A percentile compares a stretch with the other conserved stretches of the same genome.
Conservation (phyloP, 495 filamentous ascomycete species). For the Penicillium canescens region DNA sequence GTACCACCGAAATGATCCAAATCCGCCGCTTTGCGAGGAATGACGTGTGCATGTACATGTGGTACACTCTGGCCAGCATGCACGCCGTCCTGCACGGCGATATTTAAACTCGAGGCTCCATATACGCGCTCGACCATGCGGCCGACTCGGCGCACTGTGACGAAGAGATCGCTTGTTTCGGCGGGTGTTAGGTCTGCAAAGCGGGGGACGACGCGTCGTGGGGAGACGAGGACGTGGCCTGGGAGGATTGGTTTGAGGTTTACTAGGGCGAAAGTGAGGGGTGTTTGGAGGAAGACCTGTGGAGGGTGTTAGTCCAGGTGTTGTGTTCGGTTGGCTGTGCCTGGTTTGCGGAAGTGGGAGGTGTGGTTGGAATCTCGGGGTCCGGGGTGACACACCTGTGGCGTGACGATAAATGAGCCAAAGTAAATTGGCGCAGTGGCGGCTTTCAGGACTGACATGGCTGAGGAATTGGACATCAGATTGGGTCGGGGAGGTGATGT, state of each 20-base stretch:
- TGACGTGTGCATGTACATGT: slow-evolving; percentile 93
- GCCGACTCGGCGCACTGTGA: slow-evolving; percentile 77
- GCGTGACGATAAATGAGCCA: slow-evolving; percentile 47
- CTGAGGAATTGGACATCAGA: neutral
- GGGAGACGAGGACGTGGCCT: slow-evolving; percentile 82
- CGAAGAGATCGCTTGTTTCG: slow-evolving; percentile 84
- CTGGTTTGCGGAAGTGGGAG: neutral
- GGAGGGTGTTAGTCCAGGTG: neutral
- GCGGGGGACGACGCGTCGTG: slow-evolving; percentile 61
- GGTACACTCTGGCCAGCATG: slow-evolving; percentile 88
- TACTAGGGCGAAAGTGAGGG: slow-evolving; percentile 79
- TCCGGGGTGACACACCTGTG: slow-evolving; percentile 32
- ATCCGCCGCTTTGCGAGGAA: slow-evolving; percentile 68
- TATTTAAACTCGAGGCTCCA: slow-evolving; percentile 70
- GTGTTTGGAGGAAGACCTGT: slow-evolving; percentile 81
- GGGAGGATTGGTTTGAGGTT: slow-evolving; percentile 95
- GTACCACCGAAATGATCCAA: slow-evolving; percentile 50
- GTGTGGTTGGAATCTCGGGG: neutral
- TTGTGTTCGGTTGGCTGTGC: neutral
- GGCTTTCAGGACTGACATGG: slow-evolving; percentile 30
- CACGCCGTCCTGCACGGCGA: slow-evolving; percentile 87
- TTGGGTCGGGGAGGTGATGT: too few relatives aligned
- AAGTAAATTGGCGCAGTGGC: slow-evolving; percentile 40
- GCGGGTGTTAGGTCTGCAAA: slow-evolving; percentile 69
- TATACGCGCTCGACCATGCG: slow-evolving; percentile 76